Evolutionary conservation across 176 grass and related monocot genomes (phyloP).

Genomic region (Carex pumila): DNA sequence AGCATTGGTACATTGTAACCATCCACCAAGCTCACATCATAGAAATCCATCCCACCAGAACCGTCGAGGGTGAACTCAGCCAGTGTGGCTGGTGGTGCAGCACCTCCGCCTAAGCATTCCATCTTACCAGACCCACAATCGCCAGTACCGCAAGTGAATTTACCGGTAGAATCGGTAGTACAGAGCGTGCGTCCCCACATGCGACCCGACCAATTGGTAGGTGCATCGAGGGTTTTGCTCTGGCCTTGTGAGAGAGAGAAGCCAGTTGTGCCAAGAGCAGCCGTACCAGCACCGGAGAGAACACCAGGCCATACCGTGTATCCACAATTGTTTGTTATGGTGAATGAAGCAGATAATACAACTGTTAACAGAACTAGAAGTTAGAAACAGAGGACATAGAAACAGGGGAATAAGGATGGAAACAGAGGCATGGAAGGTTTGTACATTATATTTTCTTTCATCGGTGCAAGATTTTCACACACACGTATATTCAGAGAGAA

Average conservation of each 20-base stretch:
- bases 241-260: slow-evolving; percentile 56
- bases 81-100: slow-evolving; percentile 58
- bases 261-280: slow-evolving; percentile 52
- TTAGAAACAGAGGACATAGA: not conserved
- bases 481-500: not conserved
- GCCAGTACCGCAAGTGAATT: slow-evolving; percentile 66
- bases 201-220: slow-evolving; percentile 71
- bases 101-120: slow-evolving; percentile 56
- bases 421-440: not conserved
- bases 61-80: slow-evolving; percentile 91
- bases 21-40: slow-evolving; percentile 95
- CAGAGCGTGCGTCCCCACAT: slow-evolving; percentile 93
- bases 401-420: not conserved
- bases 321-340: slow-evolving; percentile 65
- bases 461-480: not conserved
- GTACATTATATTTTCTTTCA: not conserved
- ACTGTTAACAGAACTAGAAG: slow-evolving; percentile 24
- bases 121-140: slow-evolving; percentile 61
- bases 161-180: slow-evolving; percentile 43
- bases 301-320: slow-evolving; percentile 89
- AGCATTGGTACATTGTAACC: slow-evolving; percentile 79
- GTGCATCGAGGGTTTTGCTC: slow-evolving; percentile 35
- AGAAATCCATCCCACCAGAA: slow-evolving; percentile 70
- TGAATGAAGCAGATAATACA: slow-evolving; percentile 60
- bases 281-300: slow-evolving; percentile 69